Conservation (phyloP, 2,329 filamentous ascomycete genomes). For the Ilyonectria mors-panacis region DNA sequence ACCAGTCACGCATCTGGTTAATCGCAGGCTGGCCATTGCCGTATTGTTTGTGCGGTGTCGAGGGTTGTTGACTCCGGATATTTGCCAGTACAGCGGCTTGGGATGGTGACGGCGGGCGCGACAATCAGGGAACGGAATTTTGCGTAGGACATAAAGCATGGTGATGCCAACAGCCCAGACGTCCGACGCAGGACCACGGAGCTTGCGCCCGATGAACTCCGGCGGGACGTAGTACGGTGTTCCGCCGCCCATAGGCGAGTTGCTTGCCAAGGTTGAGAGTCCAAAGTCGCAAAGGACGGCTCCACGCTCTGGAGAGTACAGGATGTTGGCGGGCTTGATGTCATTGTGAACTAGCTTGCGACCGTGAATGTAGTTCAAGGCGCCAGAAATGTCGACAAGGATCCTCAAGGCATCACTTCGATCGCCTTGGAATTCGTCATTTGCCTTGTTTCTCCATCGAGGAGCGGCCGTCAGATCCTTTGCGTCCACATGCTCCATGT, state of each 20-base stretch:
- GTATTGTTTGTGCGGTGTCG: conserved; percentile 50
- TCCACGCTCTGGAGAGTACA: conserved; percentile 71
- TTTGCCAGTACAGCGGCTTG: conserved; percentile 70
- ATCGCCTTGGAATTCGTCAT: conserved; percentile 66
- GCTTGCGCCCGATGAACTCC: conserved; percentile 70
- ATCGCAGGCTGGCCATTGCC: conserved; percentile 60
- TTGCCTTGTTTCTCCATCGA: conserved; percentile 64
- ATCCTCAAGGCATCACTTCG: conserved; percentile 67
- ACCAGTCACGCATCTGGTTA: conserved; percentile 70
- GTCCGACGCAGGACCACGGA: conserved; percentile 69
- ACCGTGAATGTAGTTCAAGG: conserved; percentile 70
- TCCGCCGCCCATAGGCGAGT: conserved; percentile 66
- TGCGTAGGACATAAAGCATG: conserved; percentile 72
- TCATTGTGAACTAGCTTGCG: conserved; percentile 72
- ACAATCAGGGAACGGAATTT: conserved; percentile 69
- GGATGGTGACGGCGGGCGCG: conserved; percentile 64
- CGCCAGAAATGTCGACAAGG: conserved; percentile 67
- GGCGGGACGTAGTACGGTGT: conserved; percentile 75
- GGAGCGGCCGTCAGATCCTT: conserved; percentile 66
- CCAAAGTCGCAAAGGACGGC: conserved; percentile 75
- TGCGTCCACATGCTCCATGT: conserved; percentile 74
- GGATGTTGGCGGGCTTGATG: conserved; percentile 74
- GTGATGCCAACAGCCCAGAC: conserved; percentile 74
- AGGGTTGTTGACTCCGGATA: conserved; percentile 68
- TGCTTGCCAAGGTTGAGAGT: conserved; percentile 64